Evolutionary conservation across 805 yeast species (phyloP).

Genomic region (Yarrowia divulgata): DNA sequence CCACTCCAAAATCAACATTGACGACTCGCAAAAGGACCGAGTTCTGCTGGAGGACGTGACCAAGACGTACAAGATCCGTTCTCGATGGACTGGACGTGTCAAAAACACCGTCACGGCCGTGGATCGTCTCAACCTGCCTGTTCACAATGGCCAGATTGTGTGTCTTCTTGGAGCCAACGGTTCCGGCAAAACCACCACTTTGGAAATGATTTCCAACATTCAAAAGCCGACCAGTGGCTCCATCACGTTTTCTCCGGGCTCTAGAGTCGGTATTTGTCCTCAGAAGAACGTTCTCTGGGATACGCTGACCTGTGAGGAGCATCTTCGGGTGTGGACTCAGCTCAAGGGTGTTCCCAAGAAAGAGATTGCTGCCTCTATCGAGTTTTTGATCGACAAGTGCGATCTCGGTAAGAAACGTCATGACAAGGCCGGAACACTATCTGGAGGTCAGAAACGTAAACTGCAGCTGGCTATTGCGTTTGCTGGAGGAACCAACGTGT

Average conservation of each 20-base stretch:
- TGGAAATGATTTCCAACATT: constrained; percentile 51
- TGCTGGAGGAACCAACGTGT: constrained; percentile 50
- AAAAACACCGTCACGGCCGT: constrained; percentile 47
- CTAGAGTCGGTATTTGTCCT: constrained; percentile 51
- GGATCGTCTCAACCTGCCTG: constrained; percentile 44
- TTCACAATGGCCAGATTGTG: constrained; percentile 49
- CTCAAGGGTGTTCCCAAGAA: constrained; percentile 47
- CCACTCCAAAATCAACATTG: constrained; percentile 5
- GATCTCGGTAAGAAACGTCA: constrained; percentile 47
- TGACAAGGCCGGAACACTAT: constrained; percentile 44
- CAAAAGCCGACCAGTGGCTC: constrained; percentile 47
- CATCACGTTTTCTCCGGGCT: constrained; percentile 44
- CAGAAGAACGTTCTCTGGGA: constrained; percentile 52
- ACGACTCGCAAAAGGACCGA: constrained; percentile 43
- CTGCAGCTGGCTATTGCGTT: constrained; percentile 52
- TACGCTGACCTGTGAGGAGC: constrained; percentile 49
- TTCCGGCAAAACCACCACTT: constrained; percentile 52
- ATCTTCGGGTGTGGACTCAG: constrained; percentile 50
- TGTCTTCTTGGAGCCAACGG: constrained; percentile 52
- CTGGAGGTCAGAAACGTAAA: constrained; percentile 52
- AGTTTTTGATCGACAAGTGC: constrained; percentile 46
- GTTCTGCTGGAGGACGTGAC: constrained; percentile 44
- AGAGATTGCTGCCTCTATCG: constrained; percentile 41
- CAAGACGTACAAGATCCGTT: constrained; percentile 45
- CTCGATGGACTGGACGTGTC: constrained; percentile 10